Evolutionary conservation across 2,329 filamentous ascomycete species (phyloP).

Genomic region (Cucurbitaria berberidis): DNA sequence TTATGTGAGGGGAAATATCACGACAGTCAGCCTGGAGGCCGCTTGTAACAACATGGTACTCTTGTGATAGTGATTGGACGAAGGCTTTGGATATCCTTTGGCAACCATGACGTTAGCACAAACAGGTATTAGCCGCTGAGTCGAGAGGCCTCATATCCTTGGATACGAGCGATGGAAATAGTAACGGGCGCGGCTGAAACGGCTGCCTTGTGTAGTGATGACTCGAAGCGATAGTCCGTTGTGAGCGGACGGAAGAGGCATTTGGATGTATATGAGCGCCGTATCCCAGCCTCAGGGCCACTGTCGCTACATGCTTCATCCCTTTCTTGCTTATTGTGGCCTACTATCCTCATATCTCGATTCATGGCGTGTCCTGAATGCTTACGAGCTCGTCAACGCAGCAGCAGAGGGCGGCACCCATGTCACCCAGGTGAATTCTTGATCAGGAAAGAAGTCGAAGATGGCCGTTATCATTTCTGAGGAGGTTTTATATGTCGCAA

Average conservation of each 20-base stretch:
- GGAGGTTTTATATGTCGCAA: no score
- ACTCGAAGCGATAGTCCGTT: constrained; percentile 10
- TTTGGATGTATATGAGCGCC: constrained; percentile 15
- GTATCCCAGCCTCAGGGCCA: not conserved
- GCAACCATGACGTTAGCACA: constrained; percentile 1
- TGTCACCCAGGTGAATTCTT: no score
- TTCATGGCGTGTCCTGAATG: not conserved
- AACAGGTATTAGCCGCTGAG: constrained; percentile 4
- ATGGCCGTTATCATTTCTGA: no score
- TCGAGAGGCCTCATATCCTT: no score
- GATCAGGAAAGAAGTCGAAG: no score
- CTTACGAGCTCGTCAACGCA: no score
- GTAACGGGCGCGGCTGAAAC: constrained; percentile 20
- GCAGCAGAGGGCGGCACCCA: no score
- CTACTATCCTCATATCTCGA: not conserved
- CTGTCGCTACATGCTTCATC: not conserved
- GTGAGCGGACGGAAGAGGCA: constrained; percentile 8
- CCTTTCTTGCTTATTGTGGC: not conserved
- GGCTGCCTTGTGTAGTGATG: constrained; percentile 27
- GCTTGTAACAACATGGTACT: not conserved
- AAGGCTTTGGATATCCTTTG: not conserved
- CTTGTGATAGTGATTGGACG: not conserved
- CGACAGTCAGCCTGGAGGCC: not conserved
- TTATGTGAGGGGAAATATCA: no score
- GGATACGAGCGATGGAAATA: constrained; percentile 10